These are phyloP conservation scores for Fusarium vanettenii DNA, from an alignment of 2,329 filamentous ascomycete genomes.

Conservation along the genomic window DNA sequence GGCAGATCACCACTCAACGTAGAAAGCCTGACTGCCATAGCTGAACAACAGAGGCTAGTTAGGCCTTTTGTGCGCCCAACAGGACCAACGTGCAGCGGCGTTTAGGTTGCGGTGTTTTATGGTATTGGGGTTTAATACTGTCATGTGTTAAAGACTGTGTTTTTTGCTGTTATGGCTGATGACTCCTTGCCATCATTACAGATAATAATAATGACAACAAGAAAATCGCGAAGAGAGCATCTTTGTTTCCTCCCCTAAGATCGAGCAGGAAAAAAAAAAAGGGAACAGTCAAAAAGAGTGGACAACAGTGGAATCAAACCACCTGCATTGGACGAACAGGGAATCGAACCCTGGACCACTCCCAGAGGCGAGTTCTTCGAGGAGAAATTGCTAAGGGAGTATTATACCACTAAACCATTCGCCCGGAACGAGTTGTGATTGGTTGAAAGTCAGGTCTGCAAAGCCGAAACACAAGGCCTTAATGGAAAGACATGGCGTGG, in stretches of 20 bases:
- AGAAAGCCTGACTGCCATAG: neutral
- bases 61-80: neutral
- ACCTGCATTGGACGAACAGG: constrained; percentile 29
- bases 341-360: constrained; percentile 36
- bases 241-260: neutral
- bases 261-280: neutral
- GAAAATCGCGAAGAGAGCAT: neutral
- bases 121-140: too few relatives aligned
- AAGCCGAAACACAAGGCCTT: neutral
- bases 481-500: neutral
- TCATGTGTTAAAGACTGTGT: too few relatives aligned
- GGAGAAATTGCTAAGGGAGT: constrained; percentile 24
- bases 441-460: neutral
- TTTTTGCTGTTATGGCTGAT: too few relatives aligned
- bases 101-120: too few relatives aligned
- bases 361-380: neutral
- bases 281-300: neutral
- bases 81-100: neutral
- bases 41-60: neutral
- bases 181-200: neutral
- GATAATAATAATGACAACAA: neutral
- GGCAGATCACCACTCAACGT: too few relatives aligned
- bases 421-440: constrained; percentile 1
- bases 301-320: constrained; percentile 17
- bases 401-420: constrained; percentile 30